These are phyloP conservation scores for Russula sp. DNA, from an alignment of 768 basidiomycete genomes.

Conservation along the genomic window DNA sequence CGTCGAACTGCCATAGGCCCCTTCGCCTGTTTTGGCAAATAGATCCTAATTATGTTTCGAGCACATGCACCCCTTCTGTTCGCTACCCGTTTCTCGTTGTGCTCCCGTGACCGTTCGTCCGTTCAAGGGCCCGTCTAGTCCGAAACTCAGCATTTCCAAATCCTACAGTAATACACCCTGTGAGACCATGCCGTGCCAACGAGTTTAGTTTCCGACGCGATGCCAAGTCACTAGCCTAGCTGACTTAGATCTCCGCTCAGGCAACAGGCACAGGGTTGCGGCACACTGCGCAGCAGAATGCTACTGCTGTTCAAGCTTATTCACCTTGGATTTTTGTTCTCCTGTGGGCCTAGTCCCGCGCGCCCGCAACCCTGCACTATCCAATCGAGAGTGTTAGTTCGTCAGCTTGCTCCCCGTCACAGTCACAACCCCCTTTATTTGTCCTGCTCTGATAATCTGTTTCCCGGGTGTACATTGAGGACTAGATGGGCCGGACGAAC, in stretches of 20 bases:
- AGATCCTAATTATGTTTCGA: background rate
- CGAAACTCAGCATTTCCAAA: background rate
- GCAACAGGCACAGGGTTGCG: conserved; percentile 9
- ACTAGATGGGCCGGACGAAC: background rate
- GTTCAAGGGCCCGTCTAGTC: background rate
- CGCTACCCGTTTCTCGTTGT: background rate
- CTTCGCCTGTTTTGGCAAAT: background rate
- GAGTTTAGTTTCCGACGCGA: background rate
- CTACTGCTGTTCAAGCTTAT: background rate
- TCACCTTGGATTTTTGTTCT: conserved; percentile 6
- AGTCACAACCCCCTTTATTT: background rate
- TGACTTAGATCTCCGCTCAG: conserved; percentile 18
- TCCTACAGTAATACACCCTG: too few species aligned
- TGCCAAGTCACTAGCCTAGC: background rate
- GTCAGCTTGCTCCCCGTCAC: background rate
- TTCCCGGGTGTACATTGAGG: conserved; percentile 1
- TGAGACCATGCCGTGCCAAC: background rate
- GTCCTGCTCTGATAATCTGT: background rate
- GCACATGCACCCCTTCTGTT: background rate
- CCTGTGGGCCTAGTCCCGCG: background rate
- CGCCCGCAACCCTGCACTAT: background rate
- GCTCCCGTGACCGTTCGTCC: background rate
- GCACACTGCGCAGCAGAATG: background rate
- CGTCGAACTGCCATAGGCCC: background rate
- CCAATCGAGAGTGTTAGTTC: background rate